phyloP scores from a whole-genome alignment of 331 rosid genomes.

The Saraca asoca region DNA sequence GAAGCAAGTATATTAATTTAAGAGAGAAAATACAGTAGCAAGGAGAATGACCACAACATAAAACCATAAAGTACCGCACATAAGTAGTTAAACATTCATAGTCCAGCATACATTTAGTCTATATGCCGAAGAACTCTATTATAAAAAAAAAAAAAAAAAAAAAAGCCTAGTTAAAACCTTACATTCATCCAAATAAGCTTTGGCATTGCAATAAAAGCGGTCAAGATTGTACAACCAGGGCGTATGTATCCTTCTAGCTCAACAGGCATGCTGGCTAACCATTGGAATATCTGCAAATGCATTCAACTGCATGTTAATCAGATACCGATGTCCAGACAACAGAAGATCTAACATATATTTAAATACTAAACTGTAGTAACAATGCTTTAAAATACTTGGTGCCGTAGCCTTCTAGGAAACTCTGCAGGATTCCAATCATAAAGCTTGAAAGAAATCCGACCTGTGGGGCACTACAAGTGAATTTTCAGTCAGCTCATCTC shows the following conservation, averaged over 20 bases:
- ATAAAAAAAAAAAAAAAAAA: too few species aligned
- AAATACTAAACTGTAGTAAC: slow-evolving; percentile 78
- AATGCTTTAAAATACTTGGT: slow-evolving; percentile 84
- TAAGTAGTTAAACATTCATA: slow-evolving; percentile 2
- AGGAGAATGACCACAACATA: slow-evolving; percentile 7
- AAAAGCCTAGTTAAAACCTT: slow-evolving; percentile 33
- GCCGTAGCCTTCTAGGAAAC: slow-evolving; percentile 96
- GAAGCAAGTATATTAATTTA: slow-evolving; percentile 5
- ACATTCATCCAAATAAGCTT: slow-evolving; percentile 90
- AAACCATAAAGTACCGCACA: slow-evolving; percentile 6
- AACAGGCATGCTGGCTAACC: slow-evolving; percentile 94
- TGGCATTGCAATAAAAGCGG: slow-evolving; percentile 87
- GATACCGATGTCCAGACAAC: slow-evolving; percentile 25
- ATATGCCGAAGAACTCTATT: not conserved
- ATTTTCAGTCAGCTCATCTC: slow-evolving; percentile 46
- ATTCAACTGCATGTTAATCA: slow-evolving; percentile 47
- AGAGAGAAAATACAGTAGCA: slow-evolving; percentile 11
- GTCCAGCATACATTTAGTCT: slow-evolving; percentile 13
- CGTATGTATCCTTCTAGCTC: slow-evolving; percentile 99
- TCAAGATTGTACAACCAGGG: slow-evolving; percentile 91
- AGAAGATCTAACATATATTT: slow-evolving; percentile 30
- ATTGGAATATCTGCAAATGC: slow-evolving; percentile 82
- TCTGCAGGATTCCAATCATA: slow-evolving; percentile 99
- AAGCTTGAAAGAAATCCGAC: slow-evolving; percentile 96
- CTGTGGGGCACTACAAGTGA: slow-evolving; percentile 89